phyloP scores from a whole-genome alignment of 768 basidiomycete species.

The Lactarius evosmus region DNA sequence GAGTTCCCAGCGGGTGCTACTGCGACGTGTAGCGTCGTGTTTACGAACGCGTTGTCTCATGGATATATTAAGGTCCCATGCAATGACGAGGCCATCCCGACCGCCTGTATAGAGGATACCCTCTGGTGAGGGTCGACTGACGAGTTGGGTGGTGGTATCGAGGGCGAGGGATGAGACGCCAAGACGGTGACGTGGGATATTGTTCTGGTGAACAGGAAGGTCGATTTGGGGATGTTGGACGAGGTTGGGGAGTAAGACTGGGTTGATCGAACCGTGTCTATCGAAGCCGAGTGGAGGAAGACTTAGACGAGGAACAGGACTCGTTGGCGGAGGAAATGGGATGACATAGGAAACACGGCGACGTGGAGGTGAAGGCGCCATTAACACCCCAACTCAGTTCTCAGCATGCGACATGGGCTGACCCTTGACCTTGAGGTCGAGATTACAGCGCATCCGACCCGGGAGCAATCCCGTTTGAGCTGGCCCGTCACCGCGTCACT shows the following conservation, averaged over 20 bases:
- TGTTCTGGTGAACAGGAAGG: neutral
- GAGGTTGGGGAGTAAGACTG: slow-evolving; percentile 53
- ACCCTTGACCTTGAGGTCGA: too few relatives aligned
- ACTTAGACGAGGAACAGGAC: slow-evolving; percentile 58
- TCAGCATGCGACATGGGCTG: too few relatives aligned
- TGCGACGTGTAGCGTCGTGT: slow-evolving; percentile 30
- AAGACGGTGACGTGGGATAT: slow-evolving; percentile 60
- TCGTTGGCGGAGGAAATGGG: slow-evolving; percentile 55
- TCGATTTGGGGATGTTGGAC: neutral
- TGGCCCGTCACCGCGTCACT: too few relatives aligned
- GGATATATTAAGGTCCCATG: slow-evolving; percentile 78
- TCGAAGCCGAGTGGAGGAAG: slow-evolving; percentile 65
- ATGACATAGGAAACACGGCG: slow-evolving; percentile 87
- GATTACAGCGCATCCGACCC: too few relatives aligned
- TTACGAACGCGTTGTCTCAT: slow-evolving; percentile 47
- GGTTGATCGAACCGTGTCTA: slow-evolving; percentile 65
- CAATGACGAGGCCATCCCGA: slow-evolving; percentile 81
- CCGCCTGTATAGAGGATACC: slow-evolving; percentile 91
- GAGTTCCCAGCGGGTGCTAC: slow-evolving; percentile 62
- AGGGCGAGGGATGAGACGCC: slow-evolving; percentile 86
- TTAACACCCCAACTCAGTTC: neutral
- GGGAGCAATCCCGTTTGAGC: too few relatives aligned
- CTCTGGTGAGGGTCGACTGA: slow-evolving; percentile 63
- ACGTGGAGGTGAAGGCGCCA: slow-evolving; percentile 41
- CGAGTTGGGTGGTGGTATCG: slow-evolving; percentile 74